Conservation (phyloP, 495 filamentous ascomycete species). For the Mytilinidion resinicola region DNA sequence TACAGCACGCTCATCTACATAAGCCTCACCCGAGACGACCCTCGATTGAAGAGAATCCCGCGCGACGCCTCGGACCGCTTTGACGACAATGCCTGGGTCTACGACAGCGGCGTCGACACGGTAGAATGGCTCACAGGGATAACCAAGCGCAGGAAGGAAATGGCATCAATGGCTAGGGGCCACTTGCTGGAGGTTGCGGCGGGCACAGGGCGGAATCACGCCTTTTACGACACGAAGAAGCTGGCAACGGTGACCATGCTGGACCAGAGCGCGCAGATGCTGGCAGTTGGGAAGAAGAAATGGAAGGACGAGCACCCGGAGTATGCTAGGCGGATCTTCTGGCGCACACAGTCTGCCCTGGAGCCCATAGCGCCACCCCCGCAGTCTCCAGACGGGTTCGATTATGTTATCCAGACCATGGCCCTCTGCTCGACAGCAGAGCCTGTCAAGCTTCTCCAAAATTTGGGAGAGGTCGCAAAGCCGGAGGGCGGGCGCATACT, state of each 20-base stretch:
- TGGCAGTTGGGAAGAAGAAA: slow-evolving; percentile 54
- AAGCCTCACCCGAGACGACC: slow-evolving; percentile 9
- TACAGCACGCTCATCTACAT: slow-evolving; percentile 26
- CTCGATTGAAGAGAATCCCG: slow-evolving; percentile 15
- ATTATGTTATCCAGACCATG: slow-evolving; percentile 89
- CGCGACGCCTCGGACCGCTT: slow-evolving; percentile 33
- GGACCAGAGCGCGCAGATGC: slow-evolving; percentile 60
- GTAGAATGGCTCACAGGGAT: slow-evolving; percentile 32
- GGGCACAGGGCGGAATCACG: slow-evolving; percentile 83
- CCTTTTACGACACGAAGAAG: slow-evolving; percentile 56
- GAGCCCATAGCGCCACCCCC: slow-evolving; percentile 33
- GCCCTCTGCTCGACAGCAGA: slow-evolving; percentile 80
- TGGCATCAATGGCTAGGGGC: slow-evolving; percentile 47
- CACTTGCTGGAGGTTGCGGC: slow-evolving; percentile 84
- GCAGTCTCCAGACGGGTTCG: slow-evolving; percentile 46
- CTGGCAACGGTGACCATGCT: slow-evolving; percentile 52
- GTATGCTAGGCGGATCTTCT: slow-evolving; percentile 41
- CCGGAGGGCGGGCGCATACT: slow-evolving; percentile 62
- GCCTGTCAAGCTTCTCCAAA: slow-evolving; percentile 60
- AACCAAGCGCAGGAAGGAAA: slow-evolving; percentile 9
- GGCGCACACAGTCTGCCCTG: slow-evolving; percentile 38
- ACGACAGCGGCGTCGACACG: slow-evolving; percentile 33
- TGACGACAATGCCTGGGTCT: slow-evolving; percentile 30
- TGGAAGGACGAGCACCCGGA: slow-evolving; percentile 46
- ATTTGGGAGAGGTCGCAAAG: slow-evolving; percentile 47